Evolutionary conservation across 139 green algal species (phyloP).

Genomic region (Spirogloea muscicola): DNA sequence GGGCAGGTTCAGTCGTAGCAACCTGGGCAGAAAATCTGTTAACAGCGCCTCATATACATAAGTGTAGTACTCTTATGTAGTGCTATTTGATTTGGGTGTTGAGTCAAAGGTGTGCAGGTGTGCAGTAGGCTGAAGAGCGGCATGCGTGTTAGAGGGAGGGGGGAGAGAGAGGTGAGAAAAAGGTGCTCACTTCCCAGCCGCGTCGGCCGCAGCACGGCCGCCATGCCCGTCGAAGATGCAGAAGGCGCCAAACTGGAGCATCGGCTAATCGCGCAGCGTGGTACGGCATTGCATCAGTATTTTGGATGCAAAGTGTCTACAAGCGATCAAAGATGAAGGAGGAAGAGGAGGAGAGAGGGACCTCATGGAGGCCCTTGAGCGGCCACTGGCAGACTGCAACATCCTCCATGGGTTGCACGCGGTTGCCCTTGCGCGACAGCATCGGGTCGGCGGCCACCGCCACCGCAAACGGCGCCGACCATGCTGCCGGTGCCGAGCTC

Average conservation of each 20-base stretch:
- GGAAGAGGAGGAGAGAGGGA: background rate
- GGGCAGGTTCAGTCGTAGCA: no score
- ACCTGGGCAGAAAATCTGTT: no score
- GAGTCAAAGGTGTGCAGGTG: no score
- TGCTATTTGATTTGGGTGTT: no score
- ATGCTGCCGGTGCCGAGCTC: no score
- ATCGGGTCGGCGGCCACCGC: conserved; percentile 35
- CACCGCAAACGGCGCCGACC: conserved; percentile 19
- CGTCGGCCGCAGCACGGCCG: conserved; percentile 16
- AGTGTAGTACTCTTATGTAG: no score
- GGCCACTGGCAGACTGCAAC: conserved; percentile 39
- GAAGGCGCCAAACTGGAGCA: conserved; percentile 39
- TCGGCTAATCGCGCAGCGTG: background rate
- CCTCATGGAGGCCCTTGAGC: conserved; percentile 4
- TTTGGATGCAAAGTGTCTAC: background rate
- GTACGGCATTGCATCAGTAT: background rate
- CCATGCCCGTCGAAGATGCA: conserved; percentile 40
- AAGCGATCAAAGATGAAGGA: background rate
- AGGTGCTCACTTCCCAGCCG: conserved; percentile 28
- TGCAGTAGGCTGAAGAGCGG: no score
- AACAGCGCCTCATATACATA: no score
- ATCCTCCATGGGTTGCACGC: conserved; percentile 42
- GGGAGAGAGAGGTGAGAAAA: background rate
- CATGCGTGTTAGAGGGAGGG: background rate
- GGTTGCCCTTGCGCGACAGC: conserved; percentile 6